Evolutionary conservation across 352 stramenopile genomes (phyloP), one percentile per base, ranked within the genome.

Genomic region (Phytophthora palmivora): DNA sequence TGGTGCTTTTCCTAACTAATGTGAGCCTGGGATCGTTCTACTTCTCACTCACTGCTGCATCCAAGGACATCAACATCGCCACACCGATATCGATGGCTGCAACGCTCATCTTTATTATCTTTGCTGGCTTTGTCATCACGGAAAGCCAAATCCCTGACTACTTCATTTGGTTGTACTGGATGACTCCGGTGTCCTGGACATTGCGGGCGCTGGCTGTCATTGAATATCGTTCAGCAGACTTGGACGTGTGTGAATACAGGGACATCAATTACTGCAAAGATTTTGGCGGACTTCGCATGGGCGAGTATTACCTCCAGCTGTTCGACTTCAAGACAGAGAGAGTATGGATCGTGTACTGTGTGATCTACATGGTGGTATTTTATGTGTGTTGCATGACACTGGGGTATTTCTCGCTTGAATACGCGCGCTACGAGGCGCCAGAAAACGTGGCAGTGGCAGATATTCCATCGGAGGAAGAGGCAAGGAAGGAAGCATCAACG

Each of bases 81-180:
- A 76, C 87, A 22, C 65, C 66, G 3, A 52, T 89, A 34, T 74
- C 76, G 1, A 78, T 81, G 50, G 62, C 83, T 21, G 57, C 57
- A 0, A 80, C 84, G 10, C 51, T 84, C 7, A 33, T 90, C 19
- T 80, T 83, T 46, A 68, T 79, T 28, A 63, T 91, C 9, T 87
- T 87, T 16, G 68, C 62, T 0, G 82, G 82, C 16, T 88, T 88
- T 37, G 44, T 89, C 39, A 69, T 86, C 48, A 63, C 75, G 11
- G 68, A 84, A 33, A 62, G 78, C 10, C 51, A 82, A 12, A 86
- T 90, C 9, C 83, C 79, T 0, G 34, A 48, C 19, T 83, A 82
- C 41, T 80, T 82, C 28, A 68, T 67, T 9, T 93, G 82, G 82
- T 14, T 89, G 14, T 91, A 89, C 61, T 90, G 71, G 64, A 63